A percentile compares a stretch with the other conserved stretches of the same genome.
phyloP scores from a whole-genome alignment of 2,329 filamentous ascomycete genomes.

The Aspergillus amoenus region DNA sequence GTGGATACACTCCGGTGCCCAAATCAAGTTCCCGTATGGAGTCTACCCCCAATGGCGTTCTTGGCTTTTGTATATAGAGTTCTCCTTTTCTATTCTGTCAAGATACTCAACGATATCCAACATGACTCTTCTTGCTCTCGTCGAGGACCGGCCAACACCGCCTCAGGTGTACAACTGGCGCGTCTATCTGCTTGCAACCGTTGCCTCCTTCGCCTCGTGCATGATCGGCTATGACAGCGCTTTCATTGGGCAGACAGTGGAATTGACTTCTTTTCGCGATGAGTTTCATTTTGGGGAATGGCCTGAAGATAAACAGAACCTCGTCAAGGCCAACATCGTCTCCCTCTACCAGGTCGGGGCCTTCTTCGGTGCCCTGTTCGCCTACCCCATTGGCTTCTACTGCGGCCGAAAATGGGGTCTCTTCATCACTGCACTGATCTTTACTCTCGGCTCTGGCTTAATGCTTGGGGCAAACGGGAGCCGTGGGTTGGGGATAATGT shows the following conservation, averaged over 20 bases:
- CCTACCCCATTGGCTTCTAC: constrained; percentile 66
- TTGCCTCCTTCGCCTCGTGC: constrained; percentile 58
- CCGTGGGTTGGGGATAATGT: constrained; percentile 62
- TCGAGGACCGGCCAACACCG: constrained; percentile 54
- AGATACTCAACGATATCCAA: no score
- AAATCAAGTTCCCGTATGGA: not conserved
- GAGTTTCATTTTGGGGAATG: constrained; percentile 63
- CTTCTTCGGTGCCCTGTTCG: constrained; percentile 73
- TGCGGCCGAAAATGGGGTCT: constrained; percentile 67
- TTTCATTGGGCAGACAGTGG: constrained; percentile 76
- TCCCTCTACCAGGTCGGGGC: constrained; percentile 80
- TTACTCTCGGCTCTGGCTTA: constrained; percentile 68
- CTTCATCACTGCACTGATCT: constrained; percentile 60
- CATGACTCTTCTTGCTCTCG: constrained; percentile 42
- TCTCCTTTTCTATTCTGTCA: no score
- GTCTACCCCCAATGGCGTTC: not conserved
- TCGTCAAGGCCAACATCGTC: constrained; percentile 73
- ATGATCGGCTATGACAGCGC: constrained; percentile 68
- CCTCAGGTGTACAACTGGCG: constrained; percentile 61
- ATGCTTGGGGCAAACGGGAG: constrained; percentile 66
- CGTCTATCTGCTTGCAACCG: constrained; percentile 54
- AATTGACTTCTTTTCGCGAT: constrained; percentile 64
- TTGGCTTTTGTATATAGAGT: no score
- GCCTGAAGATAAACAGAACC: constrained; percentile 45
- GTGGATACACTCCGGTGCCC: not conserved